phyloP scores from a whole-genome alignment of 2,329 filamentous ascomycete genomes.

The Colletotrichum sp. region DNA sequence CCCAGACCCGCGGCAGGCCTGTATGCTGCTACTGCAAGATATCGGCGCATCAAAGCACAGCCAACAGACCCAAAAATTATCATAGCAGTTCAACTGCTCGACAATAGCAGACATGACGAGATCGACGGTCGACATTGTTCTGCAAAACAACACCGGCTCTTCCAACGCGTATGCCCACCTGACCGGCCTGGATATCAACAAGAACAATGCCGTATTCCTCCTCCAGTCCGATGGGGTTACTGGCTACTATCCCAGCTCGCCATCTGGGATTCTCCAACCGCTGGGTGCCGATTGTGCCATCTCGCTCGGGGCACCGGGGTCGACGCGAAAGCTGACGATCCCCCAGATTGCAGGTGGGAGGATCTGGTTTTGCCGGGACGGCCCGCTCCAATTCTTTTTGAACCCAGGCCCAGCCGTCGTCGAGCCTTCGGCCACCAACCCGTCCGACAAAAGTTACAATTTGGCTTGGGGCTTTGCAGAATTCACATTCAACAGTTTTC shows the following conservation, averaged over 20 bases:
- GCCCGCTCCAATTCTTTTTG: constrained; percentile 68
- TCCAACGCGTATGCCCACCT: constrained; percentile 71
- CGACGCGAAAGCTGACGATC: constrained; percentile 64
- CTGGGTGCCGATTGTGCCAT: constrained; percentile 67
- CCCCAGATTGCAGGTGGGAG: constrained; percentile 74
- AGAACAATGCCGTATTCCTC: constrained; percentile 64
- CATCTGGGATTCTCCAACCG: constrained; percentile 51
- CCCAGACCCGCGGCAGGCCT: not conserved
- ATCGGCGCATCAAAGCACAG: not conserved
- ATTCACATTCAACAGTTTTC: constrained; percentile 66
- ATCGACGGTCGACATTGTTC: constrained; percentile 58
- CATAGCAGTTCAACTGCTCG: not conserved
- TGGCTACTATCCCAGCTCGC: constrained; percentile 68
- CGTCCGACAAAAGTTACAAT: constrained; percentile 65
- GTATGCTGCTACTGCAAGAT: not conserved
- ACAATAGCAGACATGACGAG: constrained; percentile 32
- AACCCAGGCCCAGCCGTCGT: constrained; percentile 77
- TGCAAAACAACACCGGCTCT: constrained; percentile 70
- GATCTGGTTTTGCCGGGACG: constrained; percentile 72
- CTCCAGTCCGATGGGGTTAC: constrained; percentile 70
- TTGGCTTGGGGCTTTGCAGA: constrained; percentile 72
- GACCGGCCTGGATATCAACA: constrained; percentile 68
- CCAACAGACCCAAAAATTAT: not conserved
- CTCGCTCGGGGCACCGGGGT: constrained; percentile 64
- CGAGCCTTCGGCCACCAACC: constrained; percentile 75